Percentiles rank a stretch among this genome's conserved stretches.
phyloP scores from a whole-genome alignment of 2,329 filamentous ascomycete species.

The Verticillium nonalfalfae region DNA sequence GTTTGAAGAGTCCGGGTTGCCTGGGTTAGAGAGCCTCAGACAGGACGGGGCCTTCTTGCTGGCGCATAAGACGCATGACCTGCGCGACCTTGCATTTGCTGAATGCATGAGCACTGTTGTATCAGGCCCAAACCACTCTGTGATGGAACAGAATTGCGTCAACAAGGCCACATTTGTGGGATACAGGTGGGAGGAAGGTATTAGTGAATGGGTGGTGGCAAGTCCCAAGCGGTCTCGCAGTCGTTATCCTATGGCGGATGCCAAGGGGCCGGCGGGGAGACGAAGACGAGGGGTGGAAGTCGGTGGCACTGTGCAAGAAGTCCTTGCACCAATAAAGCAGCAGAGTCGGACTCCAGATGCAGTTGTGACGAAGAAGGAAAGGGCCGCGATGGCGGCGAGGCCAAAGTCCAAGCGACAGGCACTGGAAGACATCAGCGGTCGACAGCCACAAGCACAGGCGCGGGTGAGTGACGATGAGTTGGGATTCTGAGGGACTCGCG shows the following conservation, averaged over 20 bases:
- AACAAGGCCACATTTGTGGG: slow-evolving; percentile 26
- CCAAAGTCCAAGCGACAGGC: background rate
- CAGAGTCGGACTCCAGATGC: background rate
- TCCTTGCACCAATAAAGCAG: background rate
- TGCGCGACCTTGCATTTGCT: slow-evolving; percentile 47
- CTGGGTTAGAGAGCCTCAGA: slow-evolving; percentile 28
- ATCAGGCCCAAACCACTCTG: background rate
- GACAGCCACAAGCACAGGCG: background rate
- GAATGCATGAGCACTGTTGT: slow-evolving; percentile 25
- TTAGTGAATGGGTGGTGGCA: slow-evolving; percentile 30
- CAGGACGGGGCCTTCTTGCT: slow-evolving; percentile 43
- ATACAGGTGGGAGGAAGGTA: slow-evolving; percentile 33
- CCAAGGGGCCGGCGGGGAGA: background rate
- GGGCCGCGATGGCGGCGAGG: background rate
- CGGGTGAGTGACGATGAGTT: background rate
- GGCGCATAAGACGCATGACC: slow-evolving; percentile 44
- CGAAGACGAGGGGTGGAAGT: background rate
- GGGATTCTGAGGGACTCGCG: background rate
- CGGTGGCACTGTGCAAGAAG: background rate
- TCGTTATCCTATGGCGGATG: background rate
- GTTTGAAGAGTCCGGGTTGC: slow-evolving; percentile 26
- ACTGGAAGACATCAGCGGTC: background rate
- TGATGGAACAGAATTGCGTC: background rate
- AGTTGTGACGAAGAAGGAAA: background rate
- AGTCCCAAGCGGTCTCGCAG: slow-evolving; percentile 1